Evolutionary conservation across 2,329 filamentous ascomycete species (phyloP).

Genomic region (Calonectria ilicicola): DNA sequence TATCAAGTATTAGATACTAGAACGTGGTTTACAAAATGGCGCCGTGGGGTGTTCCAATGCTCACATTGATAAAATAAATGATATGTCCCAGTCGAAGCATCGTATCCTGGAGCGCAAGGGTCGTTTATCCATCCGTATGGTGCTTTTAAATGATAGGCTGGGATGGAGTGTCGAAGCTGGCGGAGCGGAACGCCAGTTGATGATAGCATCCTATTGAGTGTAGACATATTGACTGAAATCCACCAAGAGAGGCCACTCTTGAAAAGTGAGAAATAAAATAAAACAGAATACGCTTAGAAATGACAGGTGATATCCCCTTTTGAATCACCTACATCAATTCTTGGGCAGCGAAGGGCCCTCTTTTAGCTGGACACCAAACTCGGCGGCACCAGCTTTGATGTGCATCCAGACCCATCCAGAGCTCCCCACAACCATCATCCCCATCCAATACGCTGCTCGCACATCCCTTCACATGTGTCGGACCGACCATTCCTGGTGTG

Average conservation of each 20-base stretch:
- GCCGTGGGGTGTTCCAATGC: neutral
- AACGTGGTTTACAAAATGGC: too few species aligned
- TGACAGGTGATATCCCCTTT: neutral
- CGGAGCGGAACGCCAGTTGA: neutral
- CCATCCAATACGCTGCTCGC: neutral
- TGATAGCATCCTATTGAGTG: neutral
- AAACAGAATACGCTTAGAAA: neutral
- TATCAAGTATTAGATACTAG: neutral
- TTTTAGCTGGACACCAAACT: neutral
- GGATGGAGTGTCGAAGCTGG: slow-evolving; percentile 5
- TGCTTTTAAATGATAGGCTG: slow-evolving; percentile 38
- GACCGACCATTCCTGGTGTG: neutral
- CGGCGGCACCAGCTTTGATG: neutral
- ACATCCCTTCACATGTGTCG: neutral
- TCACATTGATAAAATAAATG: slow-evolving; percentile 42
- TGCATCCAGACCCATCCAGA: neutral
- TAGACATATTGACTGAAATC: neutral
- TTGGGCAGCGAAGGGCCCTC: neutral
- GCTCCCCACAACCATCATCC: neutral
- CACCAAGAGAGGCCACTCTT: too few species aligned
- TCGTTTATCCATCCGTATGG: slow-evolving; percentile 40
- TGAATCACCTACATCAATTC: neutral
- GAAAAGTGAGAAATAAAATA: neutral
- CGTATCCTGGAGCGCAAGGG: slow-evolving; percentile 38
- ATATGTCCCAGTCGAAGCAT: slow-evolving; percentile 35